phyloP scores from a whole-genome alignment of 768 basidiomycete species.

The Panaeolus papilionaceus region DNA sequence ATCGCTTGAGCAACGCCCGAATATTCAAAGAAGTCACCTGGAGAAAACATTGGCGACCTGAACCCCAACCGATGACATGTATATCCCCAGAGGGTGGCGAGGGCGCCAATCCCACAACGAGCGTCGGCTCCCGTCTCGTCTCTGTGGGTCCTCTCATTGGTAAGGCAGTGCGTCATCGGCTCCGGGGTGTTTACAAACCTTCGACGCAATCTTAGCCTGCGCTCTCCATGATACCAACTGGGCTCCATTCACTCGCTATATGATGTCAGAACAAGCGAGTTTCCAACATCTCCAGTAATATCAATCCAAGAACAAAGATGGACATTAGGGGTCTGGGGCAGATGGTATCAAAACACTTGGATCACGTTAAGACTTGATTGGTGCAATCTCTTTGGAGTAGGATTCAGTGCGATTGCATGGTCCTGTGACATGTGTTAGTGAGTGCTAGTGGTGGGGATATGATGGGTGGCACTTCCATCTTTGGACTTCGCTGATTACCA shows the following conservation, averaged over 20 bases:
- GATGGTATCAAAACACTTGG: constrained; percentile 7
- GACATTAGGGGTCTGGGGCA: background rate
- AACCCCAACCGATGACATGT: constrained; percentile 1
- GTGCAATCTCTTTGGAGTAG: background rate
- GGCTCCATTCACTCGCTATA: background rate
- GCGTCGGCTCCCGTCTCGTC: background rate
- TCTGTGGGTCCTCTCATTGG: constrained; percentile 4
- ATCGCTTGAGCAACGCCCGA: constrained; percentile 4
- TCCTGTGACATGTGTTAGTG: background rate
- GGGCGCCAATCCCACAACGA: background rate
- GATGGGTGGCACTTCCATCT: background rate
- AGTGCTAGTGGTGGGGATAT: background rate
- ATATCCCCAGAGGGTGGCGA: background rate
- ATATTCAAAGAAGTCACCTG: background rate
- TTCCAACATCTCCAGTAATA: background rate
- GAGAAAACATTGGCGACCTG: background rate
- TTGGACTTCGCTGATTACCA: background rate
- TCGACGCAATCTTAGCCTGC: background rate
- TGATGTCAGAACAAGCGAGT: background rate
- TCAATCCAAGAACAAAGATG: background rate
- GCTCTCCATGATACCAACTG: background rate
- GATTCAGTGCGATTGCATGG: background rate
- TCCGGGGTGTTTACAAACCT: background rate
- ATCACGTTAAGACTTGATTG: background rate
- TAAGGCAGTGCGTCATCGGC: background rate